Conservation (phyloP, 164 flowering plant species). For the Kingdonia uniflora region DNA sequence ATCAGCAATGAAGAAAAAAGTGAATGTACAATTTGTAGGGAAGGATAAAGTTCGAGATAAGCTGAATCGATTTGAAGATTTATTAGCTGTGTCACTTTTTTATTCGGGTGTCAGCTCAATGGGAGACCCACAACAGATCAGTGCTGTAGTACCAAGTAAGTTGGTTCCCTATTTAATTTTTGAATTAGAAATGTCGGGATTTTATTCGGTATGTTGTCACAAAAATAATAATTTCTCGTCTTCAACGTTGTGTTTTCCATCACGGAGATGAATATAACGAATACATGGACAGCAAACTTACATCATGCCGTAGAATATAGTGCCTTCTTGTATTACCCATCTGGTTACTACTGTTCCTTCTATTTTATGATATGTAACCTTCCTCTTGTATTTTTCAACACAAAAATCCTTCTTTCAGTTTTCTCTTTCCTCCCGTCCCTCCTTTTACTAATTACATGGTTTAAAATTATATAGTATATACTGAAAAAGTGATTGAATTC, state of each 20-base stretch:
- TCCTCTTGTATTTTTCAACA: too few species aligned
- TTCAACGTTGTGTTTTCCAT: background rate
- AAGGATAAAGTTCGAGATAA: constrained; percentile 72
- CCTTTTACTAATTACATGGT: too few species aligned
- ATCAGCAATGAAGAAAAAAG: constrained; percentile 63
- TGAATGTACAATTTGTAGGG: constrained; percentile 65
- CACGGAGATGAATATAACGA: too few species aligned
- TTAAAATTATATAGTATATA: too few species aligned
- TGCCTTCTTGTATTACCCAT: background rate
- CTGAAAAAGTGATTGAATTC: constrained; percentile 6
- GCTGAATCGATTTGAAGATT: constrained; percentile 65
- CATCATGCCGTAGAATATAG: background rate
- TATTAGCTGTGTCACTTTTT: constrained; percentile 54
- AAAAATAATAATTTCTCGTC: background rate
- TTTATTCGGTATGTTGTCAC: background rate
- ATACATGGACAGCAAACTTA: background rate
- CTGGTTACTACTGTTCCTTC: background rate
- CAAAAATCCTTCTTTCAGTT: too few species aligned
- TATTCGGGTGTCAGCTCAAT: constrained; percentile 63
- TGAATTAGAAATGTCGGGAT: background rate
- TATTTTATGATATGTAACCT: too few species aligned
- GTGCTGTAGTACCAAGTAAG: constrained; percentile 61
- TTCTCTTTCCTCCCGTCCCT: too few species aligned
- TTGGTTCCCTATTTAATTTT: background rate
- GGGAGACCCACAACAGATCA: constrained; percentile 32